Evolutionary conservation across 2,329 filamentous ascomycete genomes (phyloP).

Genomic region (Fusarium nelsonii): DNA sequence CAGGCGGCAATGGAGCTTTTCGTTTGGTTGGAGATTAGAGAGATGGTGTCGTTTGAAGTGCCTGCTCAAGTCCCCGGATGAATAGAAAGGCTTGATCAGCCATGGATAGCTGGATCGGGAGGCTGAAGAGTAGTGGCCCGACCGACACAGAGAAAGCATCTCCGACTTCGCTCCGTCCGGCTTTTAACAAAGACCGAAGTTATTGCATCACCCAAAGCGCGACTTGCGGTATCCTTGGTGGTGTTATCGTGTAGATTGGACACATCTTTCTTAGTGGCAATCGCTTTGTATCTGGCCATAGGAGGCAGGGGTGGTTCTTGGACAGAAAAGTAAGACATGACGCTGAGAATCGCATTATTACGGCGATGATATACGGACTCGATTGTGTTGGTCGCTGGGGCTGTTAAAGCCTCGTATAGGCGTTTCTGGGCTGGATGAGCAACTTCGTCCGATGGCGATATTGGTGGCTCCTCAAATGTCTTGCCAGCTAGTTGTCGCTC

Average conservation of each 20-base stretch:
- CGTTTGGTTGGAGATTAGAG: conserved; percentile 1
- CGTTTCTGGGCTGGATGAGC: background rate
- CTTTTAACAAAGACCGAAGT: conserved; percentile 9
- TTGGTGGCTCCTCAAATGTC: background rate
- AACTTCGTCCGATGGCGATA: background rate
- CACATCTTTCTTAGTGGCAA: background rate
- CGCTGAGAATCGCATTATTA: conserved; percentile 4
- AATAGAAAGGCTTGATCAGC: conserved; percentile 17
- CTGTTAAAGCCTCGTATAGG: background rate
- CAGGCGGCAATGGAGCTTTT: too few species aligned
- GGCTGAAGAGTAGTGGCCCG: background rate
- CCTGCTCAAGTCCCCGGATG: background rate
- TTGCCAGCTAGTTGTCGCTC: conserved; percentile 3
- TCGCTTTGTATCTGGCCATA: background rate
- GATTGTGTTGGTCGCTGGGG: background rate
- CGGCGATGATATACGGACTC: background rate
- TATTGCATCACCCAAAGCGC: background rate
- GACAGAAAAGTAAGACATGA: conserved; percentile 19
- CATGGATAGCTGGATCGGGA: background rate
- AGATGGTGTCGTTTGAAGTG: conserved; percentile 14
- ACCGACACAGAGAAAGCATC: background rate
- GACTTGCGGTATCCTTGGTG: background rate
- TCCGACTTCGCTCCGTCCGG: background rate
- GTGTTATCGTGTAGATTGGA: background rate
- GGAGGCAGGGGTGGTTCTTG: background rate